Evolutionary conservation across 805 yeast genomes (phyloP).

Genomic region (Naumovozyma baii): DNA sequence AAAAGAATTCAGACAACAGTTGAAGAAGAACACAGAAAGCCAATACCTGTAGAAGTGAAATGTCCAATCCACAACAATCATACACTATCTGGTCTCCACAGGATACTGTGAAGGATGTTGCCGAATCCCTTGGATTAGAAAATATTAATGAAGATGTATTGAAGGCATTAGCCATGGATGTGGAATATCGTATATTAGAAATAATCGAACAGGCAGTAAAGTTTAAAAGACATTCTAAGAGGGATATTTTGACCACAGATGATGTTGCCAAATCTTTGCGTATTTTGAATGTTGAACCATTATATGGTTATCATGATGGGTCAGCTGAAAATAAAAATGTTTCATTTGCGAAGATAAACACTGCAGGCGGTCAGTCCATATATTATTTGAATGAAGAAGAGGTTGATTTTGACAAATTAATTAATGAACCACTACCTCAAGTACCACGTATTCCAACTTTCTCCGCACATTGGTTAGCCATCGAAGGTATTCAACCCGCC

Average conservation of each 20-base stretch:
- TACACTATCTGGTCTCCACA: conserved; percentile 96
- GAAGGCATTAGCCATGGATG: conserved; percentile 94
- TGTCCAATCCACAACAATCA: conserved; percentile 36
- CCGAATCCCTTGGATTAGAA: conserved; percentile 77
- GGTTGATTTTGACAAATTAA: conserved; percentile 84
- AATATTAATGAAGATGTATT: conserved; percentile 85
- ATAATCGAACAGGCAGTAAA: conserved; percentile 91
- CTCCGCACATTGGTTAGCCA: conserved; percentile 95
- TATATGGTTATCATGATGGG: conserved; percentile 68
- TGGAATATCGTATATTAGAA: conserved; percentile 95
- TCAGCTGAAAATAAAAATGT: conserved; percentile 44
- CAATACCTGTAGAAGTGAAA: neutral
- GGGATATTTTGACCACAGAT: conserved; percentile 67
- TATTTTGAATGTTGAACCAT: conserved; percentile 84
- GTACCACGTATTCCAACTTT: conserved; percentile 88
- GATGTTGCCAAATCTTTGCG: conserved; percentile 77
- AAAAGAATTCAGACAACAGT: neutral
- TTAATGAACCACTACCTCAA: conserved; percentile 88
- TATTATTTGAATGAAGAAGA: conserved; percentile 90
- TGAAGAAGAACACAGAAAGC: neutral
- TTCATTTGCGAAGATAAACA: conserved; percentile 76
- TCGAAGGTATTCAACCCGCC: conserved; percentile 97
- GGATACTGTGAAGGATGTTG: conserved; percentile 93
- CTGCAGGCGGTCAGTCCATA: conserved; percentile 85
- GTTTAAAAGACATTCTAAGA: conserved; percentile 88